Percentiles rank a stretch among this genome's conserved stretches.
These are phyloP conservation scores for Hymenoscyphus repandus DNA, from an alignment of 2,329 filamentous ascomycete species.

Conservation along the genomic window DNA sequence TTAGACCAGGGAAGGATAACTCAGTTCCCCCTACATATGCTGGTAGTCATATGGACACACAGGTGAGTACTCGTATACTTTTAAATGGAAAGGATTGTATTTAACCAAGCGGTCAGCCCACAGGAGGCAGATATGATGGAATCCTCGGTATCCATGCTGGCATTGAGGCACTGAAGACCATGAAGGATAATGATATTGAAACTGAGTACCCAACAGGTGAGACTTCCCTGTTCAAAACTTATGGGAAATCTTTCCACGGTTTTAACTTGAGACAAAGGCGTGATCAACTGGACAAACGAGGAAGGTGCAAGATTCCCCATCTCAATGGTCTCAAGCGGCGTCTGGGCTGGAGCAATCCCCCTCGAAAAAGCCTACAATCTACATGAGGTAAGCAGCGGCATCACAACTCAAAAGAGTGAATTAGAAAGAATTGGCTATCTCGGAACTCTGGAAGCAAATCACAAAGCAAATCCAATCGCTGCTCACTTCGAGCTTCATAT, in stretches of 20 bases:
- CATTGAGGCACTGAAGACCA: constrained; percentile 63
- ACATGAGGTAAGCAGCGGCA: constrained; percentile 55
- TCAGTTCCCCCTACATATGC: constrained; percentile 58
- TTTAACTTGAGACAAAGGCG: constrained; percentile 31
- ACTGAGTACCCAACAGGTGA: constrained; percentile 53
- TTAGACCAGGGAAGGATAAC: constrained; percentile 56
- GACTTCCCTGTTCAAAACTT: constrained; percentile 48
- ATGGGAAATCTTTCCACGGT: background rate
- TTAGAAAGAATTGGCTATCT: constrained; percentile 68
- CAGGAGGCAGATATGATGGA: constrained; percentile 68
- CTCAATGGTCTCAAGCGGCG: constrained; percentile 68
- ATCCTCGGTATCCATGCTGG: constrained; percentile 70
- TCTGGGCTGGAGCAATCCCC: constrained; percentile 67
- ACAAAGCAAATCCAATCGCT: constrained; percentile 58
- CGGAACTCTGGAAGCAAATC: constrained; percentile 50
- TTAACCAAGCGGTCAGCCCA: constrained; percentile 50
- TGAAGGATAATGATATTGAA: constrained; percentile 62
- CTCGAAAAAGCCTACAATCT: constrained; percentile 57
- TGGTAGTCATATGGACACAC: constrained; percentile 65
- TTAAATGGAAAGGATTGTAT: constrained; percentile 57
- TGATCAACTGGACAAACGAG: constrained; percentile 76
- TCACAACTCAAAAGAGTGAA: constrained; percentile 61
- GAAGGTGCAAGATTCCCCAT: constrained; percentile 77
- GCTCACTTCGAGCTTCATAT: constrained; percentile 83
- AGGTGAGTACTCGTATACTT: constrained; percentile 29